Percentiles rank a stretch among this genome's conserved stretches.
These are phyloP conservation scores for Schizonepeta tenuifolia DNA, from an alignment of 257 asterid species.

Conservation along the genomic window DNA sequence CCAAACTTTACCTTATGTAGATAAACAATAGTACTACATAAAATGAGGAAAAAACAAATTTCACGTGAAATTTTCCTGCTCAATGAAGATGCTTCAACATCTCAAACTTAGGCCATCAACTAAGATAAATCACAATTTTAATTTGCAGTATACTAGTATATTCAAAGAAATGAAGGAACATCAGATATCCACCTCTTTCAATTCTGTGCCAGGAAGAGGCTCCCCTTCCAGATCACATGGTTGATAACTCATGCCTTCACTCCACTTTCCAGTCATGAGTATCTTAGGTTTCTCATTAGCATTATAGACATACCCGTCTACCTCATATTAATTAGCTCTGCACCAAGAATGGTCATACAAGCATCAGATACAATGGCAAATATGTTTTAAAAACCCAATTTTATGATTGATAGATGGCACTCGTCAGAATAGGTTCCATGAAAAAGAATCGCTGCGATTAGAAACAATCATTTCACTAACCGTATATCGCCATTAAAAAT, in stretches of 20 bases:
- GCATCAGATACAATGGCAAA: constrained; percentile 33
- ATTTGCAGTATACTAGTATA: constrained; percentile 22
- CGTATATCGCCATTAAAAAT: not conserved
- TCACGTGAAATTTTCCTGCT: too few relatives aligned
- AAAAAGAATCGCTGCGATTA: constrained; percentile 12
- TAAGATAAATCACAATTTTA: too few relatives aligned
- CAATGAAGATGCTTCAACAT: too few relatives aligned
- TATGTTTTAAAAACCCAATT: not conserved
- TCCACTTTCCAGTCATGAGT: constrained; percentile 99
- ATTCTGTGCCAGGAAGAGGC: constrained; percentile 85
- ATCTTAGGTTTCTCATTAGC: constrained; percentile 92
- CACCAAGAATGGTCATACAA: constrained; percentile 28
- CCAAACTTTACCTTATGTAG: constrained; percentile 5
- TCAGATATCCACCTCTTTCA: constrained; percentile 75
- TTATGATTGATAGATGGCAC: not conserved
- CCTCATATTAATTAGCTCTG: constrained; percentile 98
- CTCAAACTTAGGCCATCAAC: too few relatives aligned
- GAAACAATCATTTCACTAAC: not conserved
- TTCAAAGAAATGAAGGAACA: constrained; percentile 16
- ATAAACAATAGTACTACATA: not conserved
- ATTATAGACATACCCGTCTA: constrained; percentile 96
- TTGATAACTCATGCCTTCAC: constrained; percentile 83
- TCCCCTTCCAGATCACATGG: constrained; percentile 97
- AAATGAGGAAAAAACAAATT: constrained; percentile 9
- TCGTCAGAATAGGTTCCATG: not conserved